Base-by-base conservation (phyloP, 2,329 filamentous ascomycete genomes). In the Nemania serpens region DNA sequence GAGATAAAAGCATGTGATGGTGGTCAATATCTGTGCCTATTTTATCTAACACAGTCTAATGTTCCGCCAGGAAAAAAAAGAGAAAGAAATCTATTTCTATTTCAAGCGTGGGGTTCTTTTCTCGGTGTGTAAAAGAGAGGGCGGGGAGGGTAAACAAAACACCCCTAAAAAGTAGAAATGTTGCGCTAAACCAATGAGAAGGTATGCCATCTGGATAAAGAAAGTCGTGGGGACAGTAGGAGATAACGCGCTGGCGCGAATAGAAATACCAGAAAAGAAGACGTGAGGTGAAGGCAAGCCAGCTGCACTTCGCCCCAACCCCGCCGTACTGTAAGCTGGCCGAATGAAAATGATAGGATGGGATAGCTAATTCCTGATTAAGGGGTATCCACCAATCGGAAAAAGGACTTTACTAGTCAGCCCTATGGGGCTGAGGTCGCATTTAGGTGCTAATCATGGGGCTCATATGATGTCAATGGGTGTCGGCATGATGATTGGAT, bases 321-420 rank as follows among this genome's bases (percentile, higher is more conserved):
- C 15, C 15, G 43, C 34, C 11, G 45, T 34, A 5, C 10, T 11
- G 52, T 55, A 17, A 22, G 52, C 36, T 22, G 36, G 20, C 39
- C n/a, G 29, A 55, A 29, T 17, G 22, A 18, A 3, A 46, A 50
- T 45, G 20, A 46, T 46, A 46, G 43, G 43, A 45, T 45, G 20
- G n/a, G 41, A 33, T n/a, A 34, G 22, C 15, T 5, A 36, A 37
- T 41, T 37, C 42, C 58, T 55, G 20, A 39, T 51, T 43, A 42
- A 52, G 36, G 52, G 34, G 52, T 17, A 54, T 39, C 59, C 18
- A 9, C 59, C 59, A 62, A 59, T 59, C 41, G 29, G 55, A 13
- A 39, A 43, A 17, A n/a, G 39, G 33, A 41, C 46, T 37, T 45
- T 43, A 45, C 50, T 6, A 47, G 50, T 62, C 51, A 62, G 59